phyloP scores from a whole-genome alignment of 73 alveolate species.

The Stentor coeruleus region DNA sequence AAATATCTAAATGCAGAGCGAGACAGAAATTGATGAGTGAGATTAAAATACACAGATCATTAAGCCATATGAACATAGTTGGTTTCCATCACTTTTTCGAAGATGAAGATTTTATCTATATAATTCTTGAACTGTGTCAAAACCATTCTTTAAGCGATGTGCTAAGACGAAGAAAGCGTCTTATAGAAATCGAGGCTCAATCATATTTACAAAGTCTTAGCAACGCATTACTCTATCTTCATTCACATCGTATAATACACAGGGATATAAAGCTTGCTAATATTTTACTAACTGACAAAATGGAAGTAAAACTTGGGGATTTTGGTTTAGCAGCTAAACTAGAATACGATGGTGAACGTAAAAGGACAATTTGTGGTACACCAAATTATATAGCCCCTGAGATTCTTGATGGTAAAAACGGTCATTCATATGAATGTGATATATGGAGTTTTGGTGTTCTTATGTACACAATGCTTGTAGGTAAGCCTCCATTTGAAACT shows the following conservation, averaged over 20 bases:
- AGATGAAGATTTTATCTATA: constrained; percentile 55
- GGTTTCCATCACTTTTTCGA: constrained; percentile 91
- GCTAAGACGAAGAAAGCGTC: constrained; percentile 45
- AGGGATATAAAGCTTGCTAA: constrained; percentile 79
- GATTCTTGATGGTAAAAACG: constrained; percentile 61
- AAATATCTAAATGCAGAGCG: constrained; percentile 86
- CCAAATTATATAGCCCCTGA: constrained; percentile 92
- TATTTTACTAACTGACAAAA: constrained; percentile 67
- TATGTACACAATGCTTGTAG: constrained; percentile 66
- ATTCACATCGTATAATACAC: constrained; percentile 61
- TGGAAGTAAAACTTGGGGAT: constrained; percentile 78
- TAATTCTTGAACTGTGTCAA: constrained; percentile 54
- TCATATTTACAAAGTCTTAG: constrained; percentile 42
- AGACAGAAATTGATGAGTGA: constrained; percentile 92
- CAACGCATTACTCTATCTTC: constrained; percentile 53
- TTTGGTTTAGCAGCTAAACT: constrained; percentile 80
- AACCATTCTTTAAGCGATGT: constrained; percentile 59
- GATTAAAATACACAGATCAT: constrained; percentile 91
- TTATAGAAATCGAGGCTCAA: constrained; percentile 57
- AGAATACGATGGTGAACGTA: constrained; percentile 79
- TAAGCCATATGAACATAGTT: constrained; percentile 86
- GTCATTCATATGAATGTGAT: constrained; percentile 87
- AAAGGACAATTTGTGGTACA: constrained; percentile 84
- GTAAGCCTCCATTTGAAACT: constrained; percentile 89
- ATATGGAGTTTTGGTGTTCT: constrained; percentile 87